These are phyloP conservation scores for Glebionis coronaria DNA, from an alignment of 129 eudicot species.

Conservation along the genomic window DNA sequence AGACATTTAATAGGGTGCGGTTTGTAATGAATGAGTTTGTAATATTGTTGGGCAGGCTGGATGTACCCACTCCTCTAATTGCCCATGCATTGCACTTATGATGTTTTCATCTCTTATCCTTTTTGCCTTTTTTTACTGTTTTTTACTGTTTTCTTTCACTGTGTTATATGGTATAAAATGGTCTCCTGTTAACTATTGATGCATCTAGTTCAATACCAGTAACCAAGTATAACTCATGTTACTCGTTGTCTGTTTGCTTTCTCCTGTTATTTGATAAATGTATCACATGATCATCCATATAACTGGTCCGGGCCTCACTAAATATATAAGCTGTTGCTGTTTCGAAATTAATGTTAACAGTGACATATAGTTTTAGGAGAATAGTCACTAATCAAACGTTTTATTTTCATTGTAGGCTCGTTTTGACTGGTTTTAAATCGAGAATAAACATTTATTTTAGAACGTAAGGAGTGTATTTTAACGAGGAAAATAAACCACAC, in stretches of 20 bases:
- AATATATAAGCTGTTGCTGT: no score
- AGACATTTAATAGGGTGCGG: slow-evolving; percentile 30
- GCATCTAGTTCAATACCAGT: no score
- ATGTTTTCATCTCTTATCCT: neutral
- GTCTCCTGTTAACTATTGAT: no score
- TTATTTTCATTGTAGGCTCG: neutral
- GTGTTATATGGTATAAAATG: no score
- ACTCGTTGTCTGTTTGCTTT: no score
- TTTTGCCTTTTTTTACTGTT: neutral
- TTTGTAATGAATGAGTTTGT: slow-evolving; percentile 34
- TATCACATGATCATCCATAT: no score
- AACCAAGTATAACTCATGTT: no score
- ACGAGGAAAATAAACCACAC: no score
- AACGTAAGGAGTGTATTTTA: no score
- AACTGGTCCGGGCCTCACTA: no score
- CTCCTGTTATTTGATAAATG: no score
- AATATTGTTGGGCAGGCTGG: slow-evolving; percentile 43
- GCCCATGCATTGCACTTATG: slow-evolving; percentile 40
- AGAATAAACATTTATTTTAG: no score
- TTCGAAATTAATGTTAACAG: neutral
- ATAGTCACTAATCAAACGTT: neutral
- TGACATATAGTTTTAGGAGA: neutral
- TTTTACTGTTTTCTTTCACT: neutral
- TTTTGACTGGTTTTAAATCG: neutral
- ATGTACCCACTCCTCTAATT: slow-evolving; percentile 35